phyloP scores from a whole-genome alignment of 345 rosid genomes.

The Syzygium aromaticum region DNA sequence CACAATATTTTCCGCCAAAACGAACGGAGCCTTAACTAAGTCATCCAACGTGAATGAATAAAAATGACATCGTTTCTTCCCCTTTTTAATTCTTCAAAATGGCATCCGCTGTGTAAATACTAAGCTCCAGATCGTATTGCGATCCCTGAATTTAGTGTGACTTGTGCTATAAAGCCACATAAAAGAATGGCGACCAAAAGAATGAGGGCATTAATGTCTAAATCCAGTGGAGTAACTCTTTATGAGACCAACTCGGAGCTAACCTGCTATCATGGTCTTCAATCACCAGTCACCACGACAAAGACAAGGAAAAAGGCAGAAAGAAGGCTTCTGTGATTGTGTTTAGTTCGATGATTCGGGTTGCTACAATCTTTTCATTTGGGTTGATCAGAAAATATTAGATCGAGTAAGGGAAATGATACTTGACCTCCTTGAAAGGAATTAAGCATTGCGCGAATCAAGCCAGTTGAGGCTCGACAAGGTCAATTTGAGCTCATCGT shows the following conservation, averaged over 20 bases:
- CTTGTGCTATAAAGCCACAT: neutral
- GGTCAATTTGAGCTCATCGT: neutral
- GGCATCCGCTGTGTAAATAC: neutral
- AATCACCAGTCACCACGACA: neutral
- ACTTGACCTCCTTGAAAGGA: neutral
- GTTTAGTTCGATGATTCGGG: neutral
- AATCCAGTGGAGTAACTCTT: neutral
- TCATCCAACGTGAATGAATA: too few relatives aligned
- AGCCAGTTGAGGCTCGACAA: too few relatives aligned
- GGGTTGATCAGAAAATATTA: neutral
- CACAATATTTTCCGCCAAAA: too few relatives aligned
- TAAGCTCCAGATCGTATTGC: fast-evolving
- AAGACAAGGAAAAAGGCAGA: neutral
- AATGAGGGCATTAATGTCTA: fast-evolving
- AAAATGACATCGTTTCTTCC: fast-evolving
- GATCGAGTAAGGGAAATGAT: neutral
- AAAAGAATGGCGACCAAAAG: fast-evolving
- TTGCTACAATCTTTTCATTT: neutral
- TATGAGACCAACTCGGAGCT: neutral
- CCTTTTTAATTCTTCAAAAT: fast-evolving
- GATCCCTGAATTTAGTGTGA: neutral
- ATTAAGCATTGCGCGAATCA: neutral
- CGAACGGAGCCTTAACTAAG: too few relatives aligned
- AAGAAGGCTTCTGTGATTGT: neutral
- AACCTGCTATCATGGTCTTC: neutral